Evolutionary conservation across 768 basidiomycete genomes (phyloP), one percentile per base, ranked within the genome.

Genomic region (Steccherinum ochraceum): DNA sequence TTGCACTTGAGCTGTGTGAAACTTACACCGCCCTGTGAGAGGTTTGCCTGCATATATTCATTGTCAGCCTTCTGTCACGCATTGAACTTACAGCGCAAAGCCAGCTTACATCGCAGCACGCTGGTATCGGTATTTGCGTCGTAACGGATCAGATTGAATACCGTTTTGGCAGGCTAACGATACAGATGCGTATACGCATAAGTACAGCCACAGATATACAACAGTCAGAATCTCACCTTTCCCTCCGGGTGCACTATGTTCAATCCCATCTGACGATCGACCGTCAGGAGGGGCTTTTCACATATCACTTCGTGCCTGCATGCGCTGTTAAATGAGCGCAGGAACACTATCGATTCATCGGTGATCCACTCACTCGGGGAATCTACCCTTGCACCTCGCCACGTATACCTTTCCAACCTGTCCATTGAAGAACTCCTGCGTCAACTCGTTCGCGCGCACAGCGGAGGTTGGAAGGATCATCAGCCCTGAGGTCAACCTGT

Each of bases 211-310:
- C 1, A 12, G 27, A 18, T 43, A 23, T 24, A 11, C 2, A 39
- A 46, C 16, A 4, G n/a, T 16, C 46, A 24, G 12, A 35, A 7
- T 35, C 68, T 30, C 60, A 91, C 93, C 77, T 97, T 93, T 40
- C 96, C 96, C 51, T 94, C 84, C 0, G 94, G 92, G 62, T 96
- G 92, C 13, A 97, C 90, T 47, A 98, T 86, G 54, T 97, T 97
- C 43, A 99, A 68, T 3, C 96, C 96, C 84, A 97, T 93, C 64
- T 97, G 94, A 47, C 93, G 78, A 68, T 99, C 96, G 1, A 97
- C 83, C 0, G 93, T 93, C 51, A 99, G 67, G 5, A 99, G 69
- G 1, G 93, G 90, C 61, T 92, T 75, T 53, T 94, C 90, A 53
- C 93, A 93, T 0, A 76, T 66, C n/a, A 91, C 69, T 61, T 93